These are phyloP conservation scores for Dimargaris xerosporica DNA, from an alignment of 192 early-diverging fungal genomes.

Conservation along the genomic window DNA sequence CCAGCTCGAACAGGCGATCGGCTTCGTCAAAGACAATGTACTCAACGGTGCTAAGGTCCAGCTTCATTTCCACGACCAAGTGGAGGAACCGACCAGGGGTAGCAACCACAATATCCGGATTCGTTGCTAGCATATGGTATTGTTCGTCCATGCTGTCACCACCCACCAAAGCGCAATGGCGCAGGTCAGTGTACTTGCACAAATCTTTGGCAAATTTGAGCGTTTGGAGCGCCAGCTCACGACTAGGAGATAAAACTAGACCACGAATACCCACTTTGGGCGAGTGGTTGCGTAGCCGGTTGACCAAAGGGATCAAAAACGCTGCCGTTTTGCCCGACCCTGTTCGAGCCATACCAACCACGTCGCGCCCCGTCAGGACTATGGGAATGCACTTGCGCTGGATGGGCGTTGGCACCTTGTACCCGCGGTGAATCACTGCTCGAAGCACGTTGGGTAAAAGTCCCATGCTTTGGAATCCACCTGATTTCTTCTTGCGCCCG, in stretches of 20 bases:
- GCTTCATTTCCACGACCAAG: conserved; percentile 78
- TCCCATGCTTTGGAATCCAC: conserved; percentile 97
- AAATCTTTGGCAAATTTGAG: conserved; percentile 87
- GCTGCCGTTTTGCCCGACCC: conserved; percentile 97
- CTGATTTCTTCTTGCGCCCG: conserved; percentile 87
- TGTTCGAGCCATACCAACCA: conserved; percentile 96
- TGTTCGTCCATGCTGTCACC: conserved; percentile 96
- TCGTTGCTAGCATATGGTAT: conserved; percentile 79
- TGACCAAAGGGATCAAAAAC: conserved; percentile 84
- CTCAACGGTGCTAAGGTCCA: conserved; percentile 77
- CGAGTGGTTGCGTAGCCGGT: conserved; percentile 74
- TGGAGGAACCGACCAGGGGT: conserved; percentile 75
- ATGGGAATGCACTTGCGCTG: conserved; percentile 91
- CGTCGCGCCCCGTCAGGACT: conserved; percentile 79
- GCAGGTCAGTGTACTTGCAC: conserved; percentile 82
- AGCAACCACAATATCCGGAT: conserved; percentile 85
- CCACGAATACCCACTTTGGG: conserved; percentile 65
- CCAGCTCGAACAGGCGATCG: conserved; percentile 96
- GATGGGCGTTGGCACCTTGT: conserved; percentile 96
- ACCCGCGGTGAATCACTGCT: conserved; percentile 82
- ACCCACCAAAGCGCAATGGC: conserved; percentile 79
- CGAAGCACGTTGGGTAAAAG: conserved; percentile 69
- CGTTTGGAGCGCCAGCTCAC: conserved; percentile 94
- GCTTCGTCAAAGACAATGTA: conserved; percentile 98
- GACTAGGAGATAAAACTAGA: conserved; percentile 80